These are phyloP conservation scores for Somion occarium DNA, from an alignment of 1,284 basidiomycete species.

Conservation along the genomic window DNA sequence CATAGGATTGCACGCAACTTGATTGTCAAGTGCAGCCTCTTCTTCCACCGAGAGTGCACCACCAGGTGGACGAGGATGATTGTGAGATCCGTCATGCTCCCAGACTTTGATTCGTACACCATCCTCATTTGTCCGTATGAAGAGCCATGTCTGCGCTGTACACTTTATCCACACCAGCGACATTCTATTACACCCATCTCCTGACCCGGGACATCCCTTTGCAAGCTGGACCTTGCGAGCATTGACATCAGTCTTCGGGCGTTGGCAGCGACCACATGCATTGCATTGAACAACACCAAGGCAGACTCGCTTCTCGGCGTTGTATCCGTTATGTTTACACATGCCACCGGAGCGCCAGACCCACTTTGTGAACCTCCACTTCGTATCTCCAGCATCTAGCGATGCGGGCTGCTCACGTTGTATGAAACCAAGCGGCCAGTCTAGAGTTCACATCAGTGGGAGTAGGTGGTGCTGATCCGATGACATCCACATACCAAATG, in stretches of 20 bases:
- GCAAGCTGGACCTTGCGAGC: neutral
- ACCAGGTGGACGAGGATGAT: conserved; percentile 1
- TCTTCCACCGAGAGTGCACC: neutral
- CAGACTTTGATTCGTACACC: neutral
- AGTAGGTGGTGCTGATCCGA: too few species aligned
- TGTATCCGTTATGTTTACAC: neutral
- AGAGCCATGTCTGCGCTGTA: neutral
- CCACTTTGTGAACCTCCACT: neutral
- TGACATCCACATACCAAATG: too few species aligned
- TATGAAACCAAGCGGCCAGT: too few species aligned
- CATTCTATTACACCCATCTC: neutral
- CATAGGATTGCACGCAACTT: neutral
- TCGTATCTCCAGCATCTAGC: too few species aligned
- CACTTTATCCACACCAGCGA: neutral
- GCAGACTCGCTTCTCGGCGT: neutral
- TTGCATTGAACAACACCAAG: neutral
- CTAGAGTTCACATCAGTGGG: too few species aligned
- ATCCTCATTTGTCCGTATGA: neutral
- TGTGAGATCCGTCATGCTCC: conserved; percentile 1
- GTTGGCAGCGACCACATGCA: neutral
- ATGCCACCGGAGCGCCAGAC: conserved; percentile 1
- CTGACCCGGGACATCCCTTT: neutral
- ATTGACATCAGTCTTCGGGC: neutral
- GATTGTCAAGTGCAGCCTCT: neutral
- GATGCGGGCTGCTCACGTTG: too few species aligned